A percentile compares a stretch with the other conserved stretches of the same genome.
Conservation (phyloP, 2,329 filamentous ascomycete species). For the Chaetomiaceae sp. region DNA sequence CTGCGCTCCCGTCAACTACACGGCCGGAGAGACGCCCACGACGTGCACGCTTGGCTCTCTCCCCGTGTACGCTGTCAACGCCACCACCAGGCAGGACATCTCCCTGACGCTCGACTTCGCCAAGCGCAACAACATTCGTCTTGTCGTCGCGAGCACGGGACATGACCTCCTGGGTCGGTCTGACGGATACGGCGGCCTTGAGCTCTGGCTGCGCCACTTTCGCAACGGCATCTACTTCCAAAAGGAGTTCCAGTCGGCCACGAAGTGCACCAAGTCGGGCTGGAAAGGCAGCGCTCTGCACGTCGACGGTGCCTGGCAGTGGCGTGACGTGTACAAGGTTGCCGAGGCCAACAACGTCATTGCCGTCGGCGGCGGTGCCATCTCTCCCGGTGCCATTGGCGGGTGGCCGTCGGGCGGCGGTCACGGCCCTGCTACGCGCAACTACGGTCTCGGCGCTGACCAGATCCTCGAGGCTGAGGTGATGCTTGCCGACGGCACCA, state of each 20-base stretch:
- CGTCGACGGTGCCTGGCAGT: conserved; percentile 15
- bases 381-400: conserved; percentile 49
- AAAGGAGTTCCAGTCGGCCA: conserved; percentile 7
- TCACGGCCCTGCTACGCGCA: conserved; percentile 40
- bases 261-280: conserved; percentile 9
- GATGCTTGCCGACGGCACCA: conserved; percentile 29
- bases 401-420: conserved; percentile 54
- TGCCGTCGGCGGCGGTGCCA: conserved; percentile 45
- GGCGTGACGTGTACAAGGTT: conserved; percentile 36
- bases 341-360: conserved; percentile 37
- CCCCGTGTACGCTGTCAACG: conserved; percentile 32
- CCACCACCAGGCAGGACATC: conserved; percentile 27
- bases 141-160: conserved; percentile 45
- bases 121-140: conserved; percentile 37
- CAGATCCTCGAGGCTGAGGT: conserved; percentile 48
- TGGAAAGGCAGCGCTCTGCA: conserved; percentile 16
- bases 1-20: conserved; percentile 15
- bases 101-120: conserved; percentile 32
- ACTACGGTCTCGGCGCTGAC: conserved; percentile 51
- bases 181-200: conserved; percentile 34
- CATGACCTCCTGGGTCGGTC: conserved; percentile 34
- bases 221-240: conserved; percentile 29
- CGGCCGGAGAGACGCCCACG: conserved; percentile 5
- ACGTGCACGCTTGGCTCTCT: conserved; percentile 37
- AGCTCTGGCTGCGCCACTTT: conserved; percentile 38